Base-by-base conservation (phyloP, 1,139 yeast genomes). In the Candida neerlandica region DNA sequence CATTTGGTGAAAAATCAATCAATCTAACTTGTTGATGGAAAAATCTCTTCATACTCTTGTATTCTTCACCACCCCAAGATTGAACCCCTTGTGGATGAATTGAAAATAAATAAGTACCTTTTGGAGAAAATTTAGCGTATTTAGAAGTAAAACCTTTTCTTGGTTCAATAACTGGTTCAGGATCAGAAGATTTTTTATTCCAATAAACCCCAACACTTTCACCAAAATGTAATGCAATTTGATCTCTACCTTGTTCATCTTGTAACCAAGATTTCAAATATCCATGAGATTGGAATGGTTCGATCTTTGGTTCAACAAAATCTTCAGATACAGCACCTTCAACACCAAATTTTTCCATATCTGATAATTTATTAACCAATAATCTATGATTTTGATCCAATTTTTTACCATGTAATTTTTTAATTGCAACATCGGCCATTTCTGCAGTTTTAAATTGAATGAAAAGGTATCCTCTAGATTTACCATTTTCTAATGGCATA, bases 81-180 rank as follows among this genome's bases (percentile, higher is more conserved):
- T 91, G 96, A 50, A 91, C 84, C 76, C 99, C 99, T 72, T 90
- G 96, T 50, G 92, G 91, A 69, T 94, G 97, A 64, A 91, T 80
- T 1, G 97, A 86, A 61, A 89, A 84, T 58, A 94, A 74, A 63
- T 83, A 92, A 23, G 95, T 86, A 69, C 99, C 99, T 71, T 85
- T 85, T 62, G 98, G 97, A 47, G 98, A 91, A 77, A 92, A 94
- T 66, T 86, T 86, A 61, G 92, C 89, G 59, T 85, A 89, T 57
- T 89, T 86, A 52, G 91, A 85, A 47, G 97, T 91, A 86, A 96
- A 90, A 55, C 86, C 85, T 58, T 79, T 77, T 73, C 92, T 81
- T 60, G 96, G 88, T 61, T 87, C 91, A 54, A 88, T 82, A 35
- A 78, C 92, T 47, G 81, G 80, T 67, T 89, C 96, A 27, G 96